Evolutionary conservation across 2,329 filamentous ascomycete genomes (phyloP), one percentile per base, ranked within the genome.

Genomic region (Phaeomoniella chlamydospora): DNA sequence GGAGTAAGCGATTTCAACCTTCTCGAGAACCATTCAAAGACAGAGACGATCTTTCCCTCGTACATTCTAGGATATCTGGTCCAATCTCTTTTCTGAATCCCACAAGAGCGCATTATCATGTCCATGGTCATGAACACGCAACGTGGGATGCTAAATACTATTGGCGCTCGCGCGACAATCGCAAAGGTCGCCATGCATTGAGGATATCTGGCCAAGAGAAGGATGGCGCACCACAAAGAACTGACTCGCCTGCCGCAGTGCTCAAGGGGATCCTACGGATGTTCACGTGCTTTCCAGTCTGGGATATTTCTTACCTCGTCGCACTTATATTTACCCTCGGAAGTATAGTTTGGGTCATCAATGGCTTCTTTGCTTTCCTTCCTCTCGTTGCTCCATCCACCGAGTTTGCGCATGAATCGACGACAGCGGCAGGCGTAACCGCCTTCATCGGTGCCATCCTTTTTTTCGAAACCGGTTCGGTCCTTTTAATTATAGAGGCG

Each of bases 401-500:
- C 0, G 63, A 67, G 38, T 41, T 2, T 42, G 43, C 5, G 39
- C 61, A 61, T 18, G 75, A 80, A 51, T 53, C 57, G 1, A 41
- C 60, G 5, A 57, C 59, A 42, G 77, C 61, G 1, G 75, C 72
- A 3, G 78, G 76, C 1, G 62, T 78, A 15, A 73, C 70, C 0
- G 74, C 72, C 0, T 73, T 79, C 45, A 63, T 81, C n/a, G 77
- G 77, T 3, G 75, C 75, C 0, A 77, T 73, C 0, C 56, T 81
- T 4, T 81, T 83, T 49, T 80, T 82, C 49, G 74, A 77, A 44
- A 37, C 77, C 3, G 77, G 76, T 0, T 74, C 71, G 22, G 48
- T 80, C 1, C 52, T 81, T 2, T 59, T 81, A 16, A 61, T 81
- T 53, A 56, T 79, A 2, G 77, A 82, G 51, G 77, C 77, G 3